Conservation (phyloP, 2,329 filamentous ascomycete species). For the Aaosphaeria arxii region DNA sequence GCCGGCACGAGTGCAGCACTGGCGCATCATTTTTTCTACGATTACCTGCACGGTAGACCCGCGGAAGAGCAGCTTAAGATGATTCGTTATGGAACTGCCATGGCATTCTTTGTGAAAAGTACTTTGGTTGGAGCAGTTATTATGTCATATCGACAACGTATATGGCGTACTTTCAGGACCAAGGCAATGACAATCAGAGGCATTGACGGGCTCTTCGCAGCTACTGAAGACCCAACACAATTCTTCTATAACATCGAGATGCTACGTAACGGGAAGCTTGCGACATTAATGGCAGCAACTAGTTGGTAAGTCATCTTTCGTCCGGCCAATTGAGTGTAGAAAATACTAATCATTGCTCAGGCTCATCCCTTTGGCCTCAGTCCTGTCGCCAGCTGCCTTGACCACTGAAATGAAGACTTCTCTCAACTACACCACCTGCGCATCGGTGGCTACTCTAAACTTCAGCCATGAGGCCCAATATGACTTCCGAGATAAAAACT, state of each 20-base stretch:
- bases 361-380: constrained; percentile 37
- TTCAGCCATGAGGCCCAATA: constrained; percentile 28
- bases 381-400: constrained; percentile 34
- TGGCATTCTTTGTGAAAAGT: constrained; percentile 38
- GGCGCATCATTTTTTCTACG: constrained; percentile 36
- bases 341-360: constrained; percentile 8
- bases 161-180: constrained; percentile 36
- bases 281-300: constrained; percentile 33
- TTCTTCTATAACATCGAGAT: constrained; percentile 34
- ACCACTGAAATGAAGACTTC: constrained; percentile 25
- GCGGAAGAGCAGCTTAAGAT: constrained; percentile 30
- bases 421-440: constrained; percentile 10
- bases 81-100: constrained; percentile 34
- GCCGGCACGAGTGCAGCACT: constrained; percentile 29
- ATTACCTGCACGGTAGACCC: constrained; percentile 23
- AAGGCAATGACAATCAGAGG: constrained; percentile 37
- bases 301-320: constrained; percentile 24
- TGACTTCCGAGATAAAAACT: constrained; percentile 24
- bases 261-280: constrained; percentile 33
- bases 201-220: constrained; percentile 37
- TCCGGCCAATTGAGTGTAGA: not conserved
- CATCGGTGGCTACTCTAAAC: constrained; percentile 25
- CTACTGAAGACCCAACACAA: constrained; percentile 32
- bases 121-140: constrained; percentile 33
- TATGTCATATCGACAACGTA: constrained; percentile 35